phyloP scores from a whole-genome alignment of 352 stramenopile genomes.

The Phytopythium boreale region DNA sequence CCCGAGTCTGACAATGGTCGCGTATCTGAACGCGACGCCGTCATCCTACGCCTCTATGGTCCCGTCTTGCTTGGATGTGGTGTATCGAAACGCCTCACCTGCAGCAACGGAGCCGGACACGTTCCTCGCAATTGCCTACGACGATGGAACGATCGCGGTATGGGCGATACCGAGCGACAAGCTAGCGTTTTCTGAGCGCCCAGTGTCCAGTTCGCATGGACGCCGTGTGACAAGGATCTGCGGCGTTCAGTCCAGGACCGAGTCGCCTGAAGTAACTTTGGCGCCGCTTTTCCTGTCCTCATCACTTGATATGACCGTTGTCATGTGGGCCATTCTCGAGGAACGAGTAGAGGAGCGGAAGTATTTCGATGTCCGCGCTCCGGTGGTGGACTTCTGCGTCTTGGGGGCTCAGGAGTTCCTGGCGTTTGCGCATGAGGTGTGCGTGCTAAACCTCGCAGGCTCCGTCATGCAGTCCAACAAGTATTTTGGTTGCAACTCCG shows the following conservation, averaged over 20 bases:
- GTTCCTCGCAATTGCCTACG: slow-evolving; percentile 39
- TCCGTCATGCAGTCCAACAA: not conserved
- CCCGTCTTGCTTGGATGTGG: slow-evolving; percentile 35
- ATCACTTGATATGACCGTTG: slow-evolving; percentile 64
- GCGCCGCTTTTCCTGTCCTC: slow-evolving; percentile 32
- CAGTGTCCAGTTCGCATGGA: slow-evolving; percentile 33
- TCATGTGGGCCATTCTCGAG: slow-evolving; percentile 41
- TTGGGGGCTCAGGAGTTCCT: slow-evolving; percentile 23
- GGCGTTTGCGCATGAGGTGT: slow-evolving; percentile 40
- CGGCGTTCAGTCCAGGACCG: not conserved
- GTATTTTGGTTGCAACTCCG: not conserved
- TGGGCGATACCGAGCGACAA: slow-evolving; percentile 26
- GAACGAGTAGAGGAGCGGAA: slow-evolving; percentile 39
- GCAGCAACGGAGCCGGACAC: not conserved
- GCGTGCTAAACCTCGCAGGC: slow-evolving; percentile 12
- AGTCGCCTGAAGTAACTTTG: slow-evolving; percentile 1
- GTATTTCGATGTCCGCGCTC: slow-evolving; percentile 59
- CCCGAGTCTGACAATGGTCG: slow-evolving; percentile 28
- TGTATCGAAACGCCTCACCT: slow-evolving; percentile 4
- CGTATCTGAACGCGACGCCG: slow-evolving; percentile 35
- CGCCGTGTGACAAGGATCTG: slow-evolving; percentile 36
- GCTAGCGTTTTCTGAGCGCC: slow-evolving; percentile 23
- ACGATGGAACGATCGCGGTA: slow-evolving; percentile 45
- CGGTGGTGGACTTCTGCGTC: slow-evolving; percentile 42
- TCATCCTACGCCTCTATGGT: slow-evolving; percentile 18